Base-by-base conservation (phyloP, 768 basidiomycete species). In the Boletus coccyginus region DNA sequence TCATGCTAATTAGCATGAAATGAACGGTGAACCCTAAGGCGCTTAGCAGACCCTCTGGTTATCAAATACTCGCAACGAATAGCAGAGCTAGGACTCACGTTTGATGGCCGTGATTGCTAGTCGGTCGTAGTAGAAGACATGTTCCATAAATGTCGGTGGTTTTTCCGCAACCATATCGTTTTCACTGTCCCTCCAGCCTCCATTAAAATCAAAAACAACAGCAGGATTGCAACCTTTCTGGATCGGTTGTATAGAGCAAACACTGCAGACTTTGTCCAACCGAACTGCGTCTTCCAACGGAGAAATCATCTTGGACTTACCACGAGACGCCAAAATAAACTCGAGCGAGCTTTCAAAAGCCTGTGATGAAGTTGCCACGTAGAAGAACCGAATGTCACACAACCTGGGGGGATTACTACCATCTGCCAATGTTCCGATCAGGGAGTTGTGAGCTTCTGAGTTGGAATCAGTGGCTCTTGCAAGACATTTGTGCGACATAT, bases 171-270 rank as follows among this genome's bases (percentile, higher is more conserved):
- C 46, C n/a, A 54, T 16, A 69, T 3, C 7, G 51, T 10, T 44
- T 46, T 54, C 27, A 46, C 33, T 29, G 48, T 35, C 13, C 50
- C 52, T 2, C 3, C 62, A 27, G 46, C 4, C 43, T 63, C 61
- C 2, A 13, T 14, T 19, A 53, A 11, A 24, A 62, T 53, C 45
- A 60, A 46, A 38, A 47, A 14, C 7, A 3, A 33, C 7, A 66
- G 17, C 3, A 62, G 14, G 31, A 62, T 19, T 7, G 32, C 58
- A 35, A 67, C 14, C 12, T 16, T 53, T 19, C 29, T 56, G 13
- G 59, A 65, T 46, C 55, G 54, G 24, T 65, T 64, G 21, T 65
- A 65, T 3, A 66, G 48, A n/a, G 64, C 65, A 32, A 50, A 61
- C n/a, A 65, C 64, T 65, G 50, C 45, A 24, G 13, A 16, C 2